These are phyloP conservation scores for Colletotrichum coccodes DNA, from an alignment of 2,329 filamentous ascomycete species.

Conservation along the genomic window DNA sequence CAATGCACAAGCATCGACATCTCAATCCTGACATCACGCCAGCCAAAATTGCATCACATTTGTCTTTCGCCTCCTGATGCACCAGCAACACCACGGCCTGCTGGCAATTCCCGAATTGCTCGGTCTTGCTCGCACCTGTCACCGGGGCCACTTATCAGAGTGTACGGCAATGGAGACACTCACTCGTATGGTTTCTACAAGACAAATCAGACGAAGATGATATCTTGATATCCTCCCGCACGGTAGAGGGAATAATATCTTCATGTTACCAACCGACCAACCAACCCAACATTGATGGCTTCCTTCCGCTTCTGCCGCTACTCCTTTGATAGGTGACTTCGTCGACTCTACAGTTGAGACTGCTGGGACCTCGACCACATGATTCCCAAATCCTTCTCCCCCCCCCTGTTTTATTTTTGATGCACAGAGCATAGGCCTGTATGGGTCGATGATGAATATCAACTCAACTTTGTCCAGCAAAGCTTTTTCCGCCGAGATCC, in stretches of 20 bases:
- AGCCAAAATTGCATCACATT: not conserved
- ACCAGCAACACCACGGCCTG: not conserved
- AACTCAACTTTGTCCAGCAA: constrained; percentile 23
- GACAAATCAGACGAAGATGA: not conserved
- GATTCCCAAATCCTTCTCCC: too few species aligned
- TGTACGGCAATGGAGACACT: not conserved
- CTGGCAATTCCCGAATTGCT: not conserved
- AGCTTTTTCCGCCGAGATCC: constrained; percentile 6
- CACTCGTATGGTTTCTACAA: not conserved
- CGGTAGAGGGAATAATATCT: not conserved
- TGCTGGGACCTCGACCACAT: not conserved
- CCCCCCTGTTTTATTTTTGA: not conserved
- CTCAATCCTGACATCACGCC: constrained; percentile 20
- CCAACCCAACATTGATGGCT: too few species aligned
- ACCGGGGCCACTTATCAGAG: not conserved
- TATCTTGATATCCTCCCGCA: not conserved
- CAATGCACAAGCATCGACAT: constrained; percentile 4
- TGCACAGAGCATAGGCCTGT: constrained; percentile 4
- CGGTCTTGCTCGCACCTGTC: not conserved
- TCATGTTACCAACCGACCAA: not conserved
- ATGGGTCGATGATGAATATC: constrained; percentile 8
- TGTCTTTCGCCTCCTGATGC: not conserved
- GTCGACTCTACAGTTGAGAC: not conserved
- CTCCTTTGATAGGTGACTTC: not conserved
- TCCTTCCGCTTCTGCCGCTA: not conserved